Conservation (phyloP, 2,329 filamentous ascomycete genomes). For the Hymenotorrendiella dingleyae region DNA sequence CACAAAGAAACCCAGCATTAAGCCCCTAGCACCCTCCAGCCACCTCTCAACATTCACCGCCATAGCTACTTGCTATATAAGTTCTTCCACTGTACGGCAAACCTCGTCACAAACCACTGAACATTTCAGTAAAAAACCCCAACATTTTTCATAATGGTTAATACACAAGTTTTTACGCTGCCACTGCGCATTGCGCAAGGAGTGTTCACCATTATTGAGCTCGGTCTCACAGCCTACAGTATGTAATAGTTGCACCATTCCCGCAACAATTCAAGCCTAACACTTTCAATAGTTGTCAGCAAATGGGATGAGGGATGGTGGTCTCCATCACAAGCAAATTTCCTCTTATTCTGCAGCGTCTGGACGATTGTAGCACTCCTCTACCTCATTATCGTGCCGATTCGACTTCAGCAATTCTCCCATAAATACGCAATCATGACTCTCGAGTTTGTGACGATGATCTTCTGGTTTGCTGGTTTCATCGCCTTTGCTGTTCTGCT, state of each 20-base stretch:
- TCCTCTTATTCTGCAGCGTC: conserved; percentile 72
- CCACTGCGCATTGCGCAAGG: conserved; percentile 62
- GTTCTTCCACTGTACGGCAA: too few relatives aligned
- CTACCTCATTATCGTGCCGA: conserved; percentile 64
- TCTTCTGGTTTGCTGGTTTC: conserved; percentile 88
- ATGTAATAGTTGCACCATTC: conserved; percentile 25
- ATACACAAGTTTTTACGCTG: conserved; percentile 41
- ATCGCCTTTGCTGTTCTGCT: conserved; percentile 67
- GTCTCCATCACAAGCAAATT: conserved; percentile 58
- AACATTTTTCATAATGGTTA: conserved; percentile 4
- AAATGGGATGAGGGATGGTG: conserved; percentile 34
- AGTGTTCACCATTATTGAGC: conserved; percentile 65
- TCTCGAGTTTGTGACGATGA: conserved; percentile 65
- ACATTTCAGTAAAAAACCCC: too few relatives aligned
- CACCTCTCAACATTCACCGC: too few relatives aligned
- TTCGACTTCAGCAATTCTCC: conserved; percentile 53
- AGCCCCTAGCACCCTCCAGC: too few relatives aligned
- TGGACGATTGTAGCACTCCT: conserved; percentile 69
- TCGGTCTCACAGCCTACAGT: conserved; percentile 72
- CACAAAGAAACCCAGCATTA: too few relatives aligned
- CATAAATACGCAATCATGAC: conserved; percentile 60
- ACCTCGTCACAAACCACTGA: too few relatives aligned
- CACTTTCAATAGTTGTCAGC: background rate
- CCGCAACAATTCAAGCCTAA: too few relatives aligned
- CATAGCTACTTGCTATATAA: too few relatives aligned